These are phyloP conservation scores for Cryptococcus sp. DNA, from an alignment of 1,284 basidiomycete species.

Conservation along the genomic window DNA sequence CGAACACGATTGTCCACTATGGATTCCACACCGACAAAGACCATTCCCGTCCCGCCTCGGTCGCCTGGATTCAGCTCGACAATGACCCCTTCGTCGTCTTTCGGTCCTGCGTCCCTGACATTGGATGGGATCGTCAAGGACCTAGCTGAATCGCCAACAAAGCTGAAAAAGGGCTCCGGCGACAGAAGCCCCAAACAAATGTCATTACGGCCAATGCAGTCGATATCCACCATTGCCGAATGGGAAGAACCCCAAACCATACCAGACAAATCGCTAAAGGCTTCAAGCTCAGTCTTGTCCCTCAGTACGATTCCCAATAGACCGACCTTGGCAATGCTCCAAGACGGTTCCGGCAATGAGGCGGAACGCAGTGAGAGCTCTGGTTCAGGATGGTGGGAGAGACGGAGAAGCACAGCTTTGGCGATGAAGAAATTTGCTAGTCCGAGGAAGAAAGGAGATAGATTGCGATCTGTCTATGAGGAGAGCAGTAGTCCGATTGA, in stretches of 20 bases:
- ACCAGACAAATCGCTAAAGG: background rate
- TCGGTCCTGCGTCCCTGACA: conserved; percentile 8
- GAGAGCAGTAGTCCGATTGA: conserved; percentile 2
- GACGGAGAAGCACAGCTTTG: conserved; percentile 16
- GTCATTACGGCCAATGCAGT: too few relatives aligned
- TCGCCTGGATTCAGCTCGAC: conserved; percentile 9
- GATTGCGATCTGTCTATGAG: conserved; percentile 1
- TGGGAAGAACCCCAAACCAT: background rate
- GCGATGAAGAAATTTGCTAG: conserved; percentile 13
- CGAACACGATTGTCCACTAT: background rate
- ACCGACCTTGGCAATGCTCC: conserved; percentile 14
- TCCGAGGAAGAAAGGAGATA: conserved; percentile 7
- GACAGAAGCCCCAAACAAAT: too few relatives aligned
- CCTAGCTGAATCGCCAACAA: conserved; percentile 6
- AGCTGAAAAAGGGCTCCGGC: too few relatives aligned
- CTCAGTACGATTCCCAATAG: too few relatives aligned
- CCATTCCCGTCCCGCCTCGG: conserved; percentile 10
- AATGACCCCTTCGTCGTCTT: conserved; percentile 10
- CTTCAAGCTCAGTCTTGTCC: too few relatives aligned
- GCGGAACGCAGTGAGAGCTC: conserved; percentile 19
- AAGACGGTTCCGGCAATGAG: conserved; percentile 25
- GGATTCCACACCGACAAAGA: background rate
- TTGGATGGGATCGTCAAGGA: conserved; percentile 12
- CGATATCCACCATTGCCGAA: background rate
- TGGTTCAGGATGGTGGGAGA: conserved; percentile 27